Conservation (phyloP, 2,329 filamentous ascomycete species). For the Claviceps quebecensis region DNA sequence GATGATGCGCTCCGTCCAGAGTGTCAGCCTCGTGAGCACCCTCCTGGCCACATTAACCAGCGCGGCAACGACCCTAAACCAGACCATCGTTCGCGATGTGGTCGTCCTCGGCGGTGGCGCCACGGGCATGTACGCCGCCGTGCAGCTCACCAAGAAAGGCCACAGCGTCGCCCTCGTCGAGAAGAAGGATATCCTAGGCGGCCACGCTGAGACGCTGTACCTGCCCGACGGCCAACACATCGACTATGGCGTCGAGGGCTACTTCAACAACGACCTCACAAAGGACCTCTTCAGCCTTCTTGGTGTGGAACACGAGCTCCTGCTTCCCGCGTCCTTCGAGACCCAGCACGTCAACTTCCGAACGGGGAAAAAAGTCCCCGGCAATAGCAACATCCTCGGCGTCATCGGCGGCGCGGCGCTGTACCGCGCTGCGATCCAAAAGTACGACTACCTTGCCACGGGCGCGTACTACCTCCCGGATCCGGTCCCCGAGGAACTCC, state of each 20-base stretch:
- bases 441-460: constrained; percentile 1
- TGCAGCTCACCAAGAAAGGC: constrained; percentile 22
- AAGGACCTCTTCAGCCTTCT: constrained; percentile 23
- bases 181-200: constrained; percentile 21
- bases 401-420: not conserved
- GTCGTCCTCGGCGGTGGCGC: constrained; percentile 28
- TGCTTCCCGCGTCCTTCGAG: constrained; percentile 7
- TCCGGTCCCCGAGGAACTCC: constrained; percentile 29
- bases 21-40: not conserved
- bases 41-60: not conserved
- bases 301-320: constrained; percentile 9
- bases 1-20: not conserved
- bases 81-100: constrained; percentile 9
- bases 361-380: constrained; percentile 1
- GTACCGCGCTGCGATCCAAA: constrained; percentile 1
- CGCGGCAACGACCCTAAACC: not conserved
- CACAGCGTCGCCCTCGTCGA: constrained; percentile 26
- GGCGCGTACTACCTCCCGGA: constrained; percentile 21
- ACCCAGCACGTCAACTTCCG: constrained; percentile 10
- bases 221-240: constrained; percentile 13
- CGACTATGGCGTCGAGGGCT: constrained; percentile 14
- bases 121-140: constrained; percentile 25
- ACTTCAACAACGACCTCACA: constrained; percentile 19
- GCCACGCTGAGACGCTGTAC: constrained; percentile 24
- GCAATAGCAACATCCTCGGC: not conserved